phyloP scores from a whole-genome alignment of 129 eudicot genomes.

The Dittrichia graveolens region DNA sequence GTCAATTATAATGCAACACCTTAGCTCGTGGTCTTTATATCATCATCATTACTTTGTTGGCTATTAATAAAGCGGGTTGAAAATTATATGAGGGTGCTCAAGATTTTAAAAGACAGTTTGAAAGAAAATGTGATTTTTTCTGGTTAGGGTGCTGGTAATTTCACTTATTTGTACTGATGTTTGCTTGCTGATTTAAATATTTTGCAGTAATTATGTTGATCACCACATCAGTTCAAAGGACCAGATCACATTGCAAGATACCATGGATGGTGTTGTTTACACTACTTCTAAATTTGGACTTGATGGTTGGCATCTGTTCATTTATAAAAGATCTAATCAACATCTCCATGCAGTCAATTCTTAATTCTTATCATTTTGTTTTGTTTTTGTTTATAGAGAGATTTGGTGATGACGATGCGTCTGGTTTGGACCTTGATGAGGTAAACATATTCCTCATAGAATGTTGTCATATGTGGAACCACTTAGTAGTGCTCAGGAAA shows the following conservation, averaged over 20 bases:
- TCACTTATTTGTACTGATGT: slow-evolving; percentile 27
- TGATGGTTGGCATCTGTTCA: slow-evolving; percentile 65
- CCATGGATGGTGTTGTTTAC: slow-evolving; percentile 89
- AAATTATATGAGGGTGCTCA: slow-evolving; percentile 1
- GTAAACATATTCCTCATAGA: slow-evolving; percentile 35
- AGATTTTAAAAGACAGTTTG: neutral
- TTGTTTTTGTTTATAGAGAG: slow-evolving; percentile 58
- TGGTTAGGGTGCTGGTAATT: slow-evolving; percentile 4
- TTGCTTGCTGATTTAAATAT: slow-evolving; percentile 21
- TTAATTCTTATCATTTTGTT: neutral
- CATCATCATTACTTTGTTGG: slow-evolving; percentile 9
- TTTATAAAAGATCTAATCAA: neutral
- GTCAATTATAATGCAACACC: slow-evolving; percentile 6
- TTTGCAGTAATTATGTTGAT: slow-evolving; percentile 89
- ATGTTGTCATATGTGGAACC: slow-evolving; percentile 3
- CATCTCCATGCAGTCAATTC: slow-evolving; percentile 9
- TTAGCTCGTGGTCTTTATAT: neutral
- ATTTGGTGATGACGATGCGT: slow-evolving; percentile 93
- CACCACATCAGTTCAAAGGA: slow-evolving; percentile 96
- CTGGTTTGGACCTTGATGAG: slow-evolving; percentile 96
- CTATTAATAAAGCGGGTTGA: neutral
- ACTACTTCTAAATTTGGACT: slow-evolving; percentile 93
- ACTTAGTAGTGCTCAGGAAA: neutral
- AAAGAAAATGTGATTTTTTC: neutral
- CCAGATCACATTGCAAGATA: slow-evolving; percentile 95